Conservation (phyloP, 2,329 filamentous ascomycete species). For the Podosphaera leucotricha region DNA sequence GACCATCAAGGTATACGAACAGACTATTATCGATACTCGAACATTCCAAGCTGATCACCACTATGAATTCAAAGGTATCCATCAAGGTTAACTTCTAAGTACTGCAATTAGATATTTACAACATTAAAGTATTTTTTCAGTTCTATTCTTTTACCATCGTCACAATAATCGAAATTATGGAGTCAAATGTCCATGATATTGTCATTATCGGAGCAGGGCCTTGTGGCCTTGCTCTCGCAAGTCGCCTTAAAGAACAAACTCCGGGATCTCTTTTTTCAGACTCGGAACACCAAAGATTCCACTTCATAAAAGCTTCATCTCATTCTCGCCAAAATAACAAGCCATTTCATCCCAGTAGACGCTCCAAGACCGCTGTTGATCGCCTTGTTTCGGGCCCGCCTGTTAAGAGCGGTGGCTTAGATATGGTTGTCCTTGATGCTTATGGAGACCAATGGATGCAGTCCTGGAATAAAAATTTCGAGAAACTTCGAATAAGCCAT, state of each 20-base stretch:
- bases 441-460: constrained; percentile 41
- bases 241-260: constrained; percentile 45
- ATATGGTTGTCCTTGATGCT: constrained; percentile 42
- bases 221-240: constrained; percentile 49
- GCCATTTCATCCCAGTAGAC: constrained; percentile 12
- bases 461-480: constrained; percentile 47
- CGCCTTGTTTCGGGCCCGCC: constrained; percentile 8
- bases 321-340: constrained; percentile 19
- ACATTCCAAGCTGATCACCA: neutral
- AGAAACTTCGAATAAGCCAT: constrained; percentile 43
- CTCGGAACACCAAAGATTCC: constrained; percentile 56
- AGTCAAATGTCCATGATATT: constrained; percentile 30
- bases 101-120: too few species aligned
- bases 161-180: neutral
- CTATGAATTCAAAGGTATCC: constrained; percentile 1
- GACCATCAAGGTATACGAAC: constrained; percentile 3
- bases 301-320: constrained; percentile 43
- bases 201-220: constrained; percentile 43
- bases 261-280: constrained; percentile 65
- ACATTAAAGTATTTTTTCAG: too few species aligned
- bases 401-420: constrained; percentile 4
- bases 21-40: neutral
- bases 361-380: constrained; percentile 17
- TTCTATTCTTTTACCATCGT: too few species aligned
- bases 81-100: constrained; percentile 4